Percentiles rank a stretch among this genome's conserved stretches.
Evolutionary conservation across 192 early-diverging fungal species (phyloP).

Genomic region (Lunasporangiospora selenospora): DNA sequence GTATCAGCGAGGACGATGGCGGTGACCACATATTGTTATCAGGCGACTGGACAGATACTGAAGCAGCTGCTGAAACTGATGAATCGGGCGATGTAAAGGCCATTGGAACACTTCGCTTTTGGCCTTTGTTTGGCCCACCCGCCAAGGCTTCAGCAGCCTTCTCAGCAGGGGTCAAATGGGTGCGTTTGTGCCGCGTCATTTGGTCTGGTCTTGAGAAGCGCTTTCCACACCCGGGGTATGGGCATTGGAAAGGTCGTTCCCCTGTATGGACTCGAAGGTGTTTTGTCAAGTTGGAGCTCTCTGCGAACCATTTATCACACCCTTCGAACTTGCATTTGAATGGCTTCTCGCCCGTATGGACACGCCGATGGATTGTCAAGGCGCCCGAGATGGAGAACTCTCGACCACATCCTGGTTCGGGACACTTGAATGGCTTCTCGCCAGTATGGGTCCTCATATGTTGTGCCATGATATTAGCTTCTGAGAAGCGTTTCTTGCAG

Average conservation of each 20-base stretch:
- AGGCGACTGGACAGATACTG: no score
- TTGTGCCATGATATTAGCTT: conserved; percentile 79
- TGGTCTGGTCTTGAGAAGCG: conserved; percentile 62
- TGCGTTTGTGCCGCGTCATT: conserved; percentile 32
- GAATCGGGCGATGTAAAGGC: no score
- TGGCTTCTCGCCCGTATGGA: conserved; percentile 70
- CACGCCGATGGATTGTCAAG: conserved; percentile 71
- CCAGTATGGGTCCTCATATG: conserved; percentile 83
- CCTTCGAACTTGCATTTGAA: conserved; percentile 60
- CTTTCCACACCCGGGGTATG: conserved; percentile 52
- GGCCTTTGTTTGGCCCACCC: no score
- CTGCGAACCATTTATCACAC: conserved; percentile 62
- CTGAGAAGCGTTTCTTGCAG: conserved; percentile 82
- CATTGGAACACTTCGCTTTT: no score
- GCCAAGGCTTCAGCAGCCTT: conserved; percentile 27
- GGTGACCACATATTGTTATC: no score
- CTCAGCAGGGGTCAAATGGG: conserved; percentile 36
- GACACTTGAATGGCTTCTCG: conserved; percentile 76
- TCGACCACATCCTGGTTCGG: conserved; percentile 64
- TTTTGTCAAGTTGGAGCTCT: conserved; percentile 62
- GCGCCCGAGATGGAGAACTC: conserved; percentile 73
- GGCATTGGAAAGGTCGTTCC: conserved; percentile 74
- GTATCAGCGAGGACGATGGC: no score
- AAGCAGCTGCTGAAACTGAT: no score
- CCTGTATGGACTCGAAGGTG: conserved; percentile 69